Base-by-base conservation (phyloP, 306 rosid species). In the Gleditsia sinensis region DNA sequence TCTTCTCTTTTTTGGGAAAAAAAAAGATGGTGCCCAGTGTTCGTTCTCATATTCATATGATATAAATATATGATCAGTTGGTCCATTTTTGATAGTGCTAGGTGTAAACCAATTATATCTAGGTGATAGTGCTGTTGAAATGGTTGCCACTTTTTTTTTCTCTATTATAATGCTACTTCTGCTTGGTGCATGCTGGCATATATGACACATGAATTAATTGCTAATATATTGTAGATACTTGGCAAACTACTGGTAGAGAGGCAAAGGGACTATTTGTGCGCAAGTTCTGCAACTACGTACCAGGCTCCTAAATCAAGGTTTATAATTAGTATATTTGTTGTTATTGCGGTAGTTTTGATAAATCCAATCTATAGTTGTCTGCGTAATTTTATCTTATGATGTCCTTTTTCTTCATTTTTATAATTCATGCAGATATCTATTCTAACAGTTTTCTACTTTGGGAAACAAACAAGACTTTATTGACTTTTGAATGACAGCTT, bases 191-290 rank as follows among this genome's bases (percentile, higher is more conserved):
- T 69, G 25, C 77, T 63, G 58, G 36, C 12, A 21, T n/a, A 32
- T n/a, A n/a, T n/a, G n/a, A n/a, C n/a, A n/a, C n/a, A n/a, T n/a
- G n/a, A n/a, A n/a, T n/a, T n/a, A n/a, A 32, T 19, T 78, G 33
- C 36, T 67, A 34, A 20, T 68, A 33, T 1, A 28, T 82, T 83
- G 69, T 86, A 90, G 97, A 71, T 91, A 85, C 80, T 39, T 91
- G 78, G 71, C 88, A 91, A n/a, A n/a, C n/a, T n/a, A n/a, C n/a
- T n/a, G n/a, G n/a, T n/a, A n/a, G n/a, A n/a, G 75, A 84, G 86
- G 81, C 91, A 91, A 51, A 91, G 82, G 92, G 78, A 28, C 97
- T 94, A 3, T 91, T 91, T 72, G n/a, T 89, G 51, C 97, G n/a
- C n/a, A n/a, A 91, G 87, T 91, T 72, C 75, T 91, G 23, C 97